Evolutionary conservation across 2,329 filamentous ascomycete genomes (phyloP), one percentile per base, ranked within the genome.

Genomic region (Cladophialophora psammophila): DNA sequence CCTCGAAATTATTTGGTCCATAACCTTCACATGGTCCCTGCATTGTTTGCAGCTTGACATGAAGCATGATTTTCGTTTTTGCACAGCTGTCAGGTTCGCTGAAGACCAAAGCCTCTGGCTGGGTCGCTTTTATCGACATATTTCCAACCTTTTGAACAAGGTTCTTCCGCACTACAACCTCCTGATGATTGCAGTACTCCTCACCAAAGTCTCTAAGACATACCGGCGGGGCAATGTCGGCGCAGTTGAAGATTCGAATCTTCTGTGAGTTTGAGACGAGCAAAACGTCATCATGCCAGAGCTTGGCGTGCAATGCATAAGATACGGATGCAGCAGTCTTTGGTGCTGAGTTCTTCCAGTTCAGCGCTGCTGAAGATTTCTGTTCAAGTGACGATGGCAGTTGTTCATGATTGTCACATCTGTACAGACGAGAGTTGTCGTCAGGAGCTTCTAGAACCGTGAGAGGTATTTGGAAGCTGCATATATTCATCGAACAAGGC

Each of bases 201-300:
- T 12, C 12, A n/a, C 12, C 40, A 42, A 42, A 42, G n/a, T 42
- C 40, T 42, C n/a, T n/a, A 42, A 42, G 10, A 4, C 10, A 12
- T n/a, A 42, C 2, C 12, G 40, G 40, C 2, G 40, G 40, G 12
- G 40, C 32, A 35, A 35, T 40, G 10, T 62, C 45, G 31, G 26
- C 54, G 48, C 60, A 62, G 13, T 54, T 34, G 34, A 62, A 54
- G 18, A 62, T 62, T n/a, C 38, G 20, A 53, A 62, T 38, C 34
- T 54, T 62, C 20, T 26, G 60, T 54, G 35, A 32, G 13, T 35
- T n/a, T 54, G 42, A 53, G 60, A 45, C 60, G 20, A 62, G 42
- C 12, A 62, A 34, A 54, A 34, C 34, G 26, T 38, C 34, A 13
- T 34, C 55, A 12, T 35, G 55, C n/a, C 35, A 26, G 18, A 60